Conservation (phyloP, 1,284 basidiomycete species). For the Coriolopsis trogii region DNA sequence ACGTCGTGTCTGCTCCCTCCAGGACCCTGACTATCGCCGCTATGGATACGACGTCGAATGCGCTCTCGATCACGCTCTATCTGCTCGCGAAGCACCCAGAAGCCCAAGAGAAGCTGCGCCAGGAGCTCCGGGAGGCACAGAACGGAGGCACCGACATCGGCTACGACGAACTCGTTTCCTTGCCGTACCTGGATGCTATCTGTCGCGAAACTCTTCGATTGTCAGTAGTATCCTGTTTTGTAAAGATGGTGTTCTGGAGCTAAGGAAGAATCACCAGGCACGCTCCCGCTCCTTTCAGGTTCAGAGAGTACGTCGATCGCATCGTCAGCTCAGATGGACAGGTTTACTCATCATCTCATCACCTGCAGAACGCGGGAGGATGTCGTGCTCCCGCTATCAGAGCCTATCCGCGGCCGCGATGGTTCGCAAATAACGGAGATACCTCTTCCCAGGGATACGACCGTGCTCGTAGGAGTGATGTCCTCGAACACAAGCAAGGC, state of each 20-base stretch:
- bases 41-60: slow-evolving; percentile 21
- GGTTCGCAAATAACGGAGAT: slow-evolving; percentile 15
- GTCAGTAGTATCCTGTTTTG: slow-evolving; percentile 6
- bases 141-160: slow-evolving; percentile 14
- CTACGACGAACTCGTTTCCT: slow-evolving; percentile 32
- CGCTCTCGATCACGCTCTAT: slow-evolving; percentile 13
- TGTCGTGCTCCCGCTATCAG: slow-evolving; percentile 15
- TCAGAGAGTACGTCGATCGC: slow-evolving; percentile 10
- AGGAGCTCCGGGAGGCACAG: slow-evolving; percentile 26
- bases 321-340: background rate
- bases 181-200: slow-evolving; percentile 38
- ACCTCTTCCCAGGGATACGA: slow-evolving; percentile 15
- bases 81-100: slow-evolving; percentile 13
- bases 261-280: background rate
- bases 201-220: slow-evolving; percentile 32
- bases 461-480: slow-evolving; percentile 15
- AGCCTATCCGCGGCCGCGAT: slow-evolving; percentile 14
- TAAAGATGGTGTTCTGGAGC: background rate
- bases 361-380: slow-evolving; percentile 15
- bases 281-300: slow-evolving; percentile 17
- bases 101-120: slow-evolving; percentile 9
- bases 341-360: background rate
- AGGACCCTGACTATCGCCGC: slow-evolving; percentile 18
- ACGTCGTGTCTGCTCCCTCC: background rate
- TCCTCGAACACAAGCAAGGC: slow-evolving; percentile 15